Percentiles rank a stretch among this genome's conserved stretches.
Evolutionary conservation across 2,329 filamentous ascomycete genomes (phyloP).

Genomic region (Gaeumannomyces sp.): DNA sequence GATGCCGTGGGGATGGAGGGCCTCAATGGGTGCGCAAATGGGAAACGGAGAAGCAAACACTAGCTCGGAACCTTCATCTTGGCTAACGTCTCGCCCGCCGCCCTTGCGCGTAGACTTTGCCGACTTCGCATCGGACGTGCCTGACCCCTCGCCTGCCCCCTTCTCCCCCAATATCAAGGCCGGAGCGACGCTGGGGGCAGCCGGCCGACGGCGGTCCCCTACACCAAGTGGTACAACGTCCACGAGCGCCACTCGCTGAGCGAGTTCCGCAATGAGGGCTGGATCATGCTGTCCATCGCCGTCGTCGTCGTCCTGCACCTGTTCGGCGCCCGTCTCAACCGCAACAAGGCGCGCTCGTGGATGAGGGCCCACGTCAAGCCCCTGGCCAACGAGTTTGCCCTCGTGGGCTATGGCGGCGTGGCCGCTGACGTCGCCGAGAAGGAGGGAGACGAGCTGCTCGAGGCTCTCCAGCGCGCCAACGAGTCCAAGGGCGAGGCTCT

Average conservation of each 20-base stretch:
- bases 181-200: slow-evolving; percentile 40
- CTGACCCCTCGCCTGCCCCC: slow-evolving; percentile 55
- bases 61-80: no score
- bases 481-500: slow-evolving; percentile 44
- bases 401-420: slow-evolving; percentile 70
- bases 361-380: slow-evolving; percentile 65
- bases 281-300: slow-evolving; percentile 70
- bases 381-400: slow-evolving; percentile 75
- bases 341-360: slow-evolving; percentile 74
- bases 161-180: slow-evolving; percentile 31
- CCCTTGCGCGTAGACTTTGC: slow-evolving; percentile 68
- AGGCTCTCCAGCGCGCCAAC: slow-evolving; percentile 37
- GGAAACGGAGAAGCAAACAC: background rate
- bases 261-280: slow-evolving; percentile 84
- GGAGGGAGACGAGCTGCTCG: slow-evolving; percentile 55
- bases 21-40: background rate
- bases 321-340: slow-evolving; percentile 74
- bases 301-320: slow-evolving; percentile 74
- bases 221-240: slow-evolving; percentile 93
- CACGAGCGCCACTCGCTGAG: slow-evolving; percentile 80
- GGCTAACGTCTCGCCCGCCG: no score
- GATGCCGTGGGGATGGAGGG: no score
- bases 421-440: slow-evolving; percentile 40
- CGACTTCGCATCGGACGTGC: slow-evolving; percentile 72
- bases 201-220: slow-evolving; percentile 52